These are phyloP conservation scores for Escallonia rubra DNA, from an alignment of 129 eudicot genomes.

Conservation along the genomic window DNA sequence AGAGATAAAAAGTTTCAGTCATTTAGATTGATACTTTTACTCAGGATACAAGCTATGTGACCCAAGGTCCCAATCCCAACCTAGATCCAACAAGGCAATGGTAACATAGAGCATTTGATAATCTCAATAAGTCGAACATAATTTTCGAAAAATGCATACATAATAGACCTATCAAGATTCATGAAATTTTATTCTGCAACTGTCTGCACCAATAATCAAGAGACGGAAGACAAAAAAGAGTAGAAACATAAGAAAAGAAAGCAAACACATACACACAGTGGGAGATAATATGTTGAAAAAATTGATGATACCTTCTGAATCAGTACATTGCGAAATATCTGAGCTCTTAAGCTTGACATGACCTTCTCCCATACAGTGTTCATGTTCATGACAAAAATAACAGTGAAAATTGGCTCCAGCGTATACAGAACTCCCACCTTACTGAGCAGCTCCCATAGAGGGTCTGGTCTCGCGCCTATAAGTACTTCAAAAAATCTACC, in stretches of 20 bases:
- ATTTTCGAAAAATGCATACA: too few relatives aligned
- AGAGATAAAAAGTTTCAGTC: too few relatives aligned
- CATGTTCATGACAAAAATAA: conserved; percentile 78
- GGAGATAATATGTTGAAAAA: neutral
- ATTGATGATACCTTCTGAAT: conserved; percentile 65
- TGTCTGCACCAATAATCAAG: too few relatives aligned
- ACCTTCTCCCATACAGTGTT: conserved; percentile 95
- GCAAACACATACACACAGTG: neutral
- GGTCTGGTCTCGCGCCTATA: conserved; percentile 70
- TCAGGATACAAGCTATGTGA: neutral
- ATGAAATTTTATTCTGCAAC: too few relatives aligned
- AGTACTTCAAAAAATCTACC: conserved; percentile 93
- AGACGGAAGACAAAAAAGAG: neutral
- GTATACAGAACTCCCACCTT: conserved; percentile 62
- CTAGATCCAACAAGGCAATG: too few relatives aligned
- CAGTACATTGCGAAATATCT: conserved; percentile 73
- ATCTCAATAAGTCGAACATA: too few relatives aligned
- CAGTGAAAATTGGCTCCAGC: conserved; percentile 85
- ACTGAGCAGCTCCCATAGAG: conserved; percentile 71
- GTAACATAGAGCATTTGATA: too few relatives aligned
- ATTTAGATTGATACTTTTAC: too few relatives aligned
- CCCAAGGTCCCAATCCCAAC: neutral
- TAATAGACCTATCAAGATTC: too few relatives aligned
- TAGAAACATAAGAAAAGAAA: neutral
- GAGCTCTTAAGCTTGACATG: conserved; percentile 96